Conservation (phyloP, 441 rosid species). For the Adansonia rubrostipa region DNA sequence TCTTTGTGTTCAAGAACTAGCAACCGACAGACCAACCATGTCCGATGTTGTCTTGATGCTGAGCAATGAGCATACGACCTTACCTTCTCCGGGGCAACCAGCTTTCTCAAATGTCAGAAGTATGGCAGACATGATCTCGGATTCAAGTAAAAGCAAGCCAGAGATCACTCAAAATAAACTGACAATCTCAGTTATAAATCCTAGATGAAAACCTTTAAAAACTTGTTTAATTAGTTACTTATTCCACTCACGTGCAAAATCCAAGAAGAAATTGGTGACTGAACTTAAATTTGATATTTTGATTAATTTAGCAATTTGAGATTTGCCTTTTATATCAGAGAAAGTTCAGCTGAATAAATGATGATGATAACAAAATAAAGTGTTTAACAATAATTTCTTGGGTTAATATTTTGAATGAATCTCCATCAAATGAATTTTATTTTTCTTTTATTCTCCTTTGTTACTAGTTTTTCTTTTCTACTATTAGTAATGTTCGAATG, state of each 20-base stretch:
- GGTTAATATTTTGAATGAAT: too few relatives aligned
- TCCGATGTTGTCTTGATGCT: slow-evolving; percentile 33
- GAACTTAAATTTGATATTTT: not conserved
- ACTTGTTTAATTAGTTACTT: not conserved
- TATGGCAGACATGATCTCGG: not conserved
- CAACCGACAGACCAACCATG: slow-evolving; percentile 28
- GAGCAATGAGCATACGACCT: slow-evolving; percentile 14
- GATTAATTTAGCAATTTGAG: not conserved
- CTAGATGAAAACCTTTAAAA: slow-evolving; percentile 26
- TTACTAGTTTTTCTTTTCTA: not conserved
- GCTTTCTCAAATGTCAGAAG: slow-evolving; percentile 26
- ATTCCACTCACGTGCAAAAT: not conserved
- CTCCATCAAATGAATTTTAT: too few relatives aligned
- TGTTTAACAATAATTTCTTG: too few relatives aligned
- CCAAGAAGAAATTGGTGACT: not conserved
- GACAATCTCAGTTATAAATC: slow-evolving; percentile 34
- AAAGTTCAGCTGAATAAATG: not conserved
- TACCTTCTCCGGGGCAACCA: slow-evolving; percentile 27
- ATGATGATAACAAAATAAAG: too few relatives aligned
- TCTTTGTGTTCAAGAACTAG: slow-evolving; percentile 31
- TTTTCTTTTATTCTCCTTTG: not conserved
- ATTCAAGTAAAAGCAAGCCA: not conserved
- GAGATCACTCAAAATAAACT: slow-evolving; percentile 29
- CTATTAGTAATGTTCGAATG: not conserved
- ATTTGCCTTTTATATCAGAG: not conserved